Evolutionary conservation across 768 basidiomycete species (phyloP), one percentile per base, ranked within the genome.

Genomic region (Bullera alba): DNA sequence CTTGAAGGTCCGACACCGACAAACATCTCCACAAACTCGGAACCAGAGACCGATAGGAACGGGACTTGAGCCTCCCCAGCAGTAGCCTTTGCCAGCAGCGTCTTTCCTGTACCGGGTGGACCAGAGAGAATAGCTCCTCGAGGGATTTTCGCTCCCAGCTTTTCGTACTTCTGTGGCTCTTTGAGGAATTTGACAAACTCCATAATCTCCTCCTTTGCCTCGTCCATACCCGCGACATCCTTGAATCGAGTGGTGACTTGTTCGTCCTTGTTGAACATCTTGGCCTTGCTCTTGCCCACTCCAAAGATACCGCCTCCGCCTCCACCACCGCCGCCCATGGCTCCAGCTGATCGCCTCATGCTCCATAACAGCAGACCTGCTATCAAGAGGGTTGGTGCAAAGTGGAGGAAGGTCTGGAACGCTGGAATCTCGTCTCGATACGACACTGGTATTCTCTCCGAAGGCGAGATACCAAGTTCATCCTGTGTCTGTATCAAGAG

Each of bases 1-100:
- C 95, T 83, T 3, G 90, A 92, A 2, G 95, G 91, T 51, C 95
- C 95, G 45, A 97, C 95, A 74, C 95, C 95, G 61, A 99, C 95
- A 69, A 97, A 99, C 92, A 97, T 96, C 76, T 99, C 95, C 54
- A 99, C 91, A 70, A 99, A 97, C 70, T 99, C 95, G 36, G 93
- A 97, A 44, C 95, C 95, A 41, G 93, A 96, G 35, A 97, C 95
- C 21, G 90, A 93, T 51, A 96, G 80, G 84, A 99, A 99, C 35
- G 95, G 93, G 4, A 97, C 93, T 37, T 83, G 86, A 4, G 95
- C 93, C 75, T 99, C 95, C 44, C 95, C 95, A 2, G 95, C 95
- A 3, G 95, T 97, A 2, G 95, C 95, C 73, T 99, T 99, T 10
- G 95, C 95, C 29, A 99, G 80, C 10, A 99, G 77, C 4, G 95